A percentile compares a stretch with the other conserved stretches of the same genome.
phyloP scores from a whole-genome alignment of 306 rosid genomes.

The Malus sylvestris region DNA sequence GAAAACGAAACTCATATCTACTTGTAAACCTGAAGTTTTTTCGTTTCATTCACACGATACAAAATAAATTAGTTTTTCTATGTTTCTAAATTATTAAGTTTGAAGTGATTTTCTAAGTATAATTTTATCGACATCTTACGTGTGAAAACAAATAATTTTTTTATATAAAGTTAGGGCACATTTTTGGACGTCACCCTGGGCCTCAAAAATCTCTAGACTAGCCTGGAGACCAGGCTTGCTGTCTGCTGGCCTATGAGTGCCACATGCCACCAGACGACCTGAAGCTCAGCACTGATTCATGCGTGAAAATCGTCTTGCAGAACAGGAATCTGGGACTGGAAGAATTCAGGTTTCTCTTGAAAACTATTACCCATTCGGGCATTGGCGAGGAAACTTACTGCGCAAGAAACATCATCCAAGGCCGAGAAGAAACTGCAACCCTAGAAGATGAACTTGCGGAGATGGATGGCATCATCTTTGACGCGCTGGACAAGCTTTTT shows the following conservation, averaged over 20 bases:
- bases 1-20: too few relatives aligned
- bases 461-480: conserved; percentile 63
- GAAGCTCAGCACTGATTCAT: conserved; percentile 36
- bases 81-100: too few relatives aligned
- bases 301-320: conserved; percentile 33
- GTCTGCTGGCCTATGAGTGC: conserved; percentile 75
- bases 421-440: conserved; percentile 37
- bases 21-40: too few relatives aligned
- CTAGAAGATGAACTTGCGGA: conserved; percentile 39
- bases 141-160: too few relatives aligned
- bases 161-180: too few relatives aligned
- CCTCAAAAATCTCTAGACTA: too few relatives aligned
- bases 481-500: conserved; percentile 65
- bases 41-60: too few relatives aligned
- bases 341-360: conserved; percentile 47
- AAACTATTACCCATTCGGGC: conserved; percentile 66
- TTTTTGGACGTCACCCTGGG: too few relatives aligned
- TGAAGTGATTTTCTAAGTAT: too few relatives aligned
- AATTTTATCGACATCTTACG: too few relatives aligned
- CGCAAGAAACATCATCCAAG: conserved; percentile 52
- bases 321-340: conserved; percentile 63
- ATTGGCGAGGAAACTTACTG: conserved; percentile 71
- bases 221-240: conserved; percentile 40
- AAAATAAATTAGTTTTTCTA: too few relatives aligned
- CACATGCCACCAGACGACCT: conserved; percentile 50